Evolutionary conservation across 2,329 filamentous ascomycete species (phyloP).

Genomic region (Sarocladium brachiariae): DNA sequence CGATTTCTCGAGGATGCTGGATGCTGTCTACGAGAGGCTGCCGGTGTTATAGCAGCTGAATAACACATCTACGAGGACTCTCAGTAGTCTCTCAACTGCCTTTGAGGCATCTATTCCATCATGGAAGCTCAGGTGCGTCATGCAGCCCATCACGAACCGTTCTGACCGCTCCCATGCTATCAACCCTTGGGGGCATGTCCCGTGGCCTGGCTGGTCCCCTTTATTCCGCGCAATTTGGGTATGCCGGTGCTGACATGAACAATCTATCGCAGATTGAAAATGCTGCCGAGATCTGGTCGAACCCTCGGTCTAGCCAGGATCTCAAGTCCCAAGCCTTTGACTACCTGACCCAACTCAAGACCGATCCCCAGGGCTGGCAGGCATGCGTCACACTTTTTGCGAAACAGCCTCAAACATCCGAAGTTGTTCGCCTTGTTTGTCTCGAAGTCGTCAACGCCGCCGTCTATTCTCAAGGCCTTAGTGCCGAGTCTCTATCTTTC

Average conservation of each 20-base stretch:
- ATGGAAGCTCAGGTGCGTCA: constrained; percentile 43
- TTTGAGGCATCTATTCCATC: constrained; percentile 18
- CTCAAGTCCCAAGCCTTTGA: constrained; percentile 79
- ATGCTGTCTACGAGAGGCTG: constrained; percentile 34
- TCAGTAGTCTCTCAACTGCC: constrained; percentile 5
- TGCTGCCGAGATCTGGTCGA: constrained; percentile 90
- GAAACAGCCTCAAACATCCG: constrained; percentile 65
- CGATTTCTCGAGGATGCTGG: constrained; percentile 29
- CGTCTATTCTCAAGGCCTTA: constrained; percentile 71
- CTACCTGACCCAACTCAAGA: constrained; percentile 70
- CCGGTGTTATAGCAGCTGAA: constrained; percentile 36
- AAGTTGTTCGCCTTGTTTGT: constrained; percentile 81
- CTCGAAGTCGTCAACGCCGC: constrained; percentile 92
- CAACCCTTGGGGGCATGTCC: constrained; percentile 2
- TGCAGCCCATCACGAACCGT: constrained; percentile 8
- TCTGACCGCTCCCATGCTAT: constrained; percentile 12
- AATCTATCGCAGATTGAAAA: constrained; percentile 65
- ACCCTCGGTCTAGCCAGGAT: constrained; percentile 66
- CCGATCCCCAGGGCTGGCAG: constrained; percentile 83
- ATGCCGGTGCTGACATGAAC: constrained; percentile 14
- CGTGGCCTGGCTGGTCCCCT: neutral
- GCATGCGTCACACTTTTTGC: constrained; percentile 82
- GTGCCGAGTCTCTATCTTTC: constrained; percentile 62
- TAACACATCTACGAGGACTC: constrained; percentile 8
- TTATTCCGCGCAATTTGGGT: constrained; percentile 9